Evolutionary conservation across 441 rosid genomes (phyloP), one percentile per base, ranked within the genome.

Genomic region (Bocquillonia castaneifolia): DNA sequence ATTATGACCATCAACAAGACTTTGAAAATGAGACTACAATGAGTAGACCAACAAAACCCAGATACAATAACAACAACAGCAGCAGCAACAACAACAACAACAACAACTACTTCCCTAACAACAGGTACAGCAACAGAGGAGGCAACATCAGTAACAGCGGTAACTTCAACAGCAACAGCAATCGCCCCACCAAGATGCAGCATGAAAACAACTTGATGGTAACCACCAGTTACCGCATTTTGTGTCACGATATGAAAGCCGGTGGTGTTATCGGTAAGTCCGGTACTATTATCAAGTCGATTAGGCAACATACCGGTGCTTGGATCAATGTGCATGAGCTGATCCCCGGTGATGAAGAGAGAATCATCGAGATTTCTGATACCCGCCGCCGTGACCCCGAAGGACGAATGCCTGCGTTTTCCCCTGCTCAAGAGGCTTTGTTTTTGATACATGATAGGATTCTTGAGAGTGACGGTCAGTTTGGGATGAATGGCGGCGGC

Each of bases 271-370:
- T 93, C 26, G 96, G 98, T 13, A 93, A 93, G 80, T 83, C 96
- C 8, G 97, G 98, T 13, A 79, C 89, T 51, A 89, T 93, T 15
- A 93, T 93, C 73, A 93, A 91, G 84, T 80, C 88, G 32, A 93
- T 93, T 50, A 76, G 96, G 31, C 97, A 88, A 23, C 94, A 88
- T 50, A 93, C 98, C 10, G 98, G 98, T 51, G 98, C 98, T 47
- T 91, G 97, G 94, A 84, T 93, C 79, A 91, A 89, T 76, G 96
- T 93, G 12, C 97, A 90, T 74, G 98, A 93, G 85, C 81, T 91
- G 63, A 84, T 87, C 34, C 81, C 89, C 1, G 97, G 97, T 32
- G 98, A 91, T 42, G 87, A 77, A 36, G 98, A 93, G 82, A 80
- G 96, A 50, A 93, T 93, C 78, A 93, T 93, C 62, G 98, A 93